Conservation (phyloP, 371 early-diverging fungal species). For the Mortierella sp. region DNA sequence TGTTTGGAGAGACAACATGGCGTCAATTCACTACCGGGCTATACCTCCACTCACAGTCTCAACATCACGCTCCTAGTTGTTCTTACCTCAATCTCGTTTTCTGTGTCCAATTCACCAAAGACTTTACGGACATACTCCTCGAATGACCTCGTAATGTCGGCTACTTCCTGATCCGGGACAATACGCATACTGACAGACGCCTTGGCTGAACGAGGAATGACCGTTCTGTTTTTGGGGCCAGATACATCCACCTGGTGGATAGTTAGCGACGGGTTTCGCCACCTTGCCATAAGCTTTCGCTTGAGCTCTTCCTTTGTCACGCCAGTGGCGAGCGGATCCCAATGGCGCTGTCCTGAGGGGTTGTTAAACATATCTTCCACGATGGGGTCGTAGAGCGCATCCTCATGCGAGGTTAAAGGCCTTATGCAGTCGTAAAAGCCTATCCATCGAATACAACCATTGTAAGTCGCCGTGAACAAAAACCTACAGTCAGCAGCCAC, state of each 20-base stretch:
- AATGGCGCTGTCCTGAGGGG: constrained; percentile 33
- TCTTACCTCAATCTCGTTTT: constrained; percentile 63
- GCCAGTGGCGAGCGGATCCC: constrained; percentile 50
- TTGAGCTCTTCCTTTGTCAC: constrained; percentile 59
- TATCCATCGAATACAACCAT: constrained; percentile 17
- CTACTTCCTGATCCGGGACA: constrained; percentile 82
- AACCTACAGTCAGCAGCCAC: too few species aligned
- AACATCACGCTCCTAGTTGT: not conserved
- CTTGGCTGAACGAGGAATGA: constrained; percentile 77
- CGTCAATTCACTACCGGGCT: too few species aligned
- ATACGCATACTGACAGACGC: constrained; percentile 84
- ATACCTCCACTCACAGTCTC: too few species aligned
- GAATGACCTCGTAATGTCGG: constrained; percentile 69
- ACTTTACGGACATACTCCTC: constrained; percentile 61
- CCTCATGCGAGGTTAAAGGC: constrained; percentile 61
- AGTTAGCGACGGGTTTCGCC: constrained; percentile 84
- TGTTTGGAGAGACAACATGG: constrained; percentile 13
- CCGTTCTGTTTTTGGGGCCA: constrained; percentile 72
- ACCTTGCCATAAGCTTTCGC: constrained; percentile 75
- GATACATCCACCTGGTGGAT: constrained; percentile 84
- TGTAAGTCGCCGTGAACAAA: too few species aligned
- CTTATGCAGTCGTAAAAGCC: constrained; percentile 72
- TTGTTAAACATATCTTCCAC: constrained; percentile 53
- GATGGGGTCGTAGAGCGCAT: constrained; percentile 65
- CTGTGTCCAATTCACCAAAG: constrained; percentile 64